phyloP scores from a whole-genome alignment of 2,329 filamentous ascomycete species.

The Gnomoniopsis smithogilvyi region DNA sequence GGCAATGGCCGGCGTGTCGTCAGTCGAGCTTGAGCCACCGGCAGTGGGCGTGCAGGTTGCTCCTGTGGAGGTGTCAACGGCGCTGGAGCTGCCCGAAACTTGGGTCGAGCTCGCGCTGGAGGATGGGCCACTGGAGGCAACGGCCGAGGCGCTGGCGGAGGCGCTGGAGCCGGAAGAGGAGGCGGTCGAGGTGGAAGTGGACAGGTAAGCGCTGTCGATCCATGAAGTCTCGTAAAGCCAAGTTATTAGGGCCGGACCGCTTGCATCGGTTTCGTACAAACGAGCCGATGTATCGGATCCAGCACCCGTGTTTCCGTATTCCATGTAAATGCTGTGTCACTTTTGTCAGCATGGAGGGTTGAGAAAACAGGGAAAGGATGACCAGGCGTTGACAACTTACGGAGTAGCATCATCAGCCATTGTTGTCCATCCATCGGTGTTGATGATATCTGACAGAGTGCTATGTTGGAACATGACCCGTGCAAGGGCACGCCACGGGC shows the following conservation, averaged over 20 bases:
- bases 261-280: conserved; percentile 23
- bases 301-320: conserved; percentile 26
- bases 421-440: conserved; percentile 29
- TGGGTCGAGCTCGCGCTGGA: too few species aligned
- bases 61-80: too few species aligned
- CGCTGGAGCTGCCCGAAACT: too few species aligned
- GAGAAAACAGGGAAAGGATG: too few species aligned
- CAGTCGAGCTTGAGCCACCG: conserved; percentile 23
- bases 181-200: too few species aligned
- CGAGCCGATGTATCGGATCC: conserved; percentile 18
- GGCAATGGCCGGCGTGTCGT: conserved; percentile 42
- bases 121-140: too few species aligned
- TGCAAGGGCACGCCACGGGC: conserved; percentile 31
- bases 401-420: conserved; percentile 29
- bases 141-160: too few species aligned
- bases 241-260: not conserved
- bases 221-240: too few species aligned
- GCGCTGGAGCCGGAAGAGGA: too few species aligned
- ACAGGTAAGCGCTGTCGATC: too few species aligned
- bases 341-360: too few species aligned
- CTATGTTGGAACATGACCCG: conserved; percentile 32
- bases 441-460: conserved; percentile 25
- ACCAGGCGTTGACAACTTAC: too few species aligned
- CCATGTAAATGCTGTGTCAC: conserved; percentile 24
- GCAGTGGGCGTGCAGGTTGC: conserved; percentile 15